Evolutionary conservation across 176 grass and related monocot genomes (phyloP).

Genomic region (Leersia perrieri): DNA sequence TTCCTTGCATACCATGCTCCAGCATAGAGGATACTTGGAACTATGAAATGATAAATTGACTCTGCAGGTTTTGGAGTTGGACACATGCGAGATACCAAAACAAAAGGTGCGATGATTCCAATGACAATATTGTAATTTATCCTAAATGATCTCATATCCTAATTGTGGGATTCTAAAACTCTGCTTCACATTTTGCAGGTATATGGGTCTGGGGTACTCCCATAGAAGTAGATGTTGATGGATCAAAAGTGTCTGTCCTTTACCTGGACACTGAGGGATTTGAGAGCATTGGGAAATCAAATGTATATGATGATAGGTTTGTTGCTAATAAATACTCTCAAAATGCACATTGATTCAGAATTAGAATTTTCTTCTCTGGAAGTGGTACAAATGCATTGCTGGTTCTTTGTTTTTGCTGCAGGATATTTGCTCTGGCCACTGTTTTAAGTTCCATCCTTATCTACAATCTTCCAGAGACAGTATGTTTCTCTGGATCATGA

Average conservation of each 20-base stretch:
- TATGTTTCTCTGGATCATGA: slow-evolving; percentile 29
- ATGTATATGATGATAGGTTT: slow-evolving; percentile 99
- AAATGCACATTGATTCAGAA: background rate
- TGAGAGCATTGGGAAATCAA: slow-evolving; percentile 94
- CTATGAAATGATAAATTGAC: background rate
- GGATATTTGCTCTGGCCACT: slow-evolving; percentile 94
- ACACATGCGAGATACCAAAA: slow-evolving; percentile 96
- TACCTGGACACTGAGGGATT: slow-evolving; percentile 96
- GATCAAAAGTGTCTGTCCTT: slow-evolving; percentile 74
- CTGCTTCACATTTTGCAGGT: slow-evolving; percentile 45
- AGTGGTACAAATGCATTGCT: background rate
- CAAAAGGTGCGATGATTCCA: slow-evolving; percentile 55
- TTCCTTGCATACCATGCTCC: background rate
- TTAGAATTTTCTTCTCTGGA: slow-evolving; percentile 15
- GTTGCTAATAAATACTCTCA: background rate
- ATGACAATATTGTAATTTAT: background rate
- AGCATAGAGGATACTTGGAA: background rate
- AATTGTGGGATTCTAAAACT: background rate
- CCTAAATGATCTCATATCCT: background rate
- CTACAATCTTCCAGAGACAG: slow-evolving; percentile 96
- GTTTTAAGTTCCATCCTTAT: slow-evolving; percentile 91
- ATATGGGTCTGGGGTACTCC: slow-evolving; percentile 93
- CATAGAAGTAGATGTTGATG: slow-evolving; percentile 67
- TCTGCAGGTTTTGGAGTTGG: slow-evolving; percentile 87
- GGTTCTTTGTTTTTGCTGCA: slow-evolving; percentile 14